phyloP scores from a whole-genome alignment of 2,329 filamentous ascomycete genomes.

The Claviceps spartinae region DNA sequence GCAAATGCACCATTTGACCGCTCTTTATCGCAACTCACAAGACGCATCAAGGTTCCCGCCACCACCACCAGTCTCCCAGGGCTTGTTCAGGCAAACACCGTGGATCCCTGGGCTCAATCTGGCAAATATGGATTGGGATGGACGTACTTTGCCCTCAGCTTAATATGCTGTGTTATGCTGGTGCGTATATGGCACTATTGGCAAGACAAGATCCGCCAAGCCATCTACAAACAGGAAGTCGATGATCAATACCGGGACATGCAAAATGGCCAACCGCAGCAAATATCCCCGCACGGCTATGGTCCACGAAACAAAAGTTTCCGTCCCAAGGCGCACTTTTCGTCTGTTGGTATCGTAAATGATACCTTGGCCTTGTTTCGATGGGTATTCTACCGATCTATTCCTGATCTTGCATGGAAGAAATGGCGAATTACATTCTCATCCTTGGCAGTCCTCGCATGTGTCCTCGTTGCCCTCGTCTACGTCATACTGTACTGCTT shows the following conservation, averaged over 20 bases:
- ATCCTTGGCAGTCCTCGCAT: slow-evolving; percentile 56
- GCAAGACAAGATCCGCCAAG: slow-evolving; percentile 86
- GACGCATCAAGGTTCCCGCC: slow-evolving; percentile 47
- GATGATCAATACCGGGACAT: slow-evolving; percentile 47
- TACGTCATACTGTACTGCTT: slow-evolving; percentile 76
- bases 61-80: slow-evolving; percentile 47
- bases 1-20: slow-evolving; percentile 20
- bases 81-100: slow-evolving; percentile 45
- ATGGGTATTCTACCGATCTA: slow-evolving; percentile 78
- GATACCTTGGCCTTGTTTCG: slow-evolving; percentile 70
- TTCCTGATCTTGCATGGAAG: slow-evolving; percentile 58
- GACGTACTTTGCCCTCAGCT: slow-evolving; percentile 71
- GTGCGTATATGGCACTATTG: slow-evolving; percentile 77
- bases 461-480: slow-evolving; percentile 52
- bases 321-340: slow-evolving; percentile 57
- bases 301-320: slow-evolving; percentile 42
- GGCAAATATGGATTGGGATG: slow-evolving; percentile 80
- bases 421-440: slow-evolving; percentile 66
- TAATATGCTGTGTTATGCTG: slow-evolving; percentile 53
- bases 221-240: slow-evolving; percentile 73
- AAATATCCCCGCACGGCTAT: slow-evolving; percentile 61
- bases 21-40: slow-evolving; percentile 27
- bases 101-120: slow-evolving; percentile 69
- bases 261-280: slow-evolving; percentile 39
- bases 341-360: slow-evolving; percentile 61